phyloP scores from a whole-genome alignment of 495 filamentous ascomycete species.

The Parmelia sp. region DNA sequence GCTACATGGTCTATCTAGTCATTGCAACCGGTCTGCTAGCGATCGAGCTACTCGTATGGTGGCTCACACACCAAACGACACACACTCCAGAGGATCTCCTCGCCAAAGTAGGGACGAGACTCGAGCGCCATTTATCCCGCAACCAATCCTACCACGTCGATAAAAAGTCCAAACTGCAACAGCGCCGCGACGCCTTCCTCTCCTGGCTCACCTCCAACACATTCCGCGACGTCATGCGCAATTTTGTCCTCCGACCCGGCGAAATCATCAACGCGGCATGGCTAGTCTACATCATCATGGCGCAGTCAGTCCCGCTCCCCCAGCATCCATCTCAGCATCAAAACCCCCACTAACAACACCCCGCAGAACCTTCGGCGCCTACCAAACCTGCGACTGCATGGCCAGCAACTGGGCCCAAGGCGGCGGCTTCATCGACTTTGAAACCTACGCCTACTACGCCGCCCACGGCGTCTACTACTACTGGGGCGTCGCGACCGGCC shows the following conservation, averaged over 20 bases:
- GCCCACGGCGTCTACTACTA: constrained; percentile 24
- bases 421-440: constrained; percentile 31
- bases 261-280: too few species aligned
- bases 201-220: too few species aligned
- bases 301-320: too few species aligned
- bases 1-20: constrained; percentile 40
- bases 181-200: too few species aligned
- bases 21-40: constrained; percentile 30
- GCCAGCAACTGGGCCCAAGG: constrained; percentile 19
- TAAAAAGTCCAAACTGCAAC: too few species aligned
- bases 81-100: constrained; percentile 15
- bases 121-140: constrained; percentile 14
- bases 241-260: too few species aligned
- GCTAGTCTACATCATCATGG: too few species aligned
- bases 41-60: constrained; percentile 39
- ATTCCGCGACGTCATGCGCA: too few species aligned
- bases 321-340: too few species aligned
- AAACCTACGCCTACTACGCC: constrained; percentile 17
- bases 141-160: background rate
- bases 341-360: too few species aligned
- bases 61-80: constrained; percentile 23
- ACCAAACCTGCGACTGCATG: constrained; percentile 27
- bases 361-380: constrained; percentile 17
- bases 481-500: constrained; percentile 32
- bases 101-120: constrained; percentile 10